Base-by-base conservation (phyloP, 306 rosid genomes). In the Phaseolus lunatus region DNA sequence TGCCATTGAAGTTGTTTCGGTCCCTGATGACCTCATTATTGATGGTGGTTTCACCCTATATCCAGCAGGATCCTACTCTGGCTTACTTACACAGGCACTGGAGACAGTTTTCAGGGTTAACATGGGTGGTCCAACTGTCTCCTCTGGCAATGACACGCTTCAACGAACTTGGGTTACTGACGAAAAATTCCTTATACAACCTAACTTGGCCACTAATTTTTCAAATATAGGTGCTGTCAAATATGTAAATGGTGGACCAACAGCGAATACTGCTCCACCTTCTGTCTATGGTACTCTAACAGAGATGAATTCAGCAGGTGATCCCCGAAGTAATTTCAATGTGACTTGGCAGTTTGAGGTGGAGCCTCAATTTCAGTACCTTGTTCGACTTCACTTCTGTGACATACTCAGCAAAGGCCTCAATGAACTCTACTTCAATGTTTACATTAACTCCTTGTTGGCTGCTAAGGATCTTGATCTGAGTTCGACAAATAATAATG, bases 1-100 rank as follows among this genome's bases (percentile, higher is more conserved):
- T 81, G 99, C 96, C 27, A 88, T 95, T 19, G 98, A 95, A 82
- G 93, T 95, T 78, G 95, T 89, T 79, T 92, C 97, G 1, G 90
- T 89, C 15, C 99, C 99, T 6, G 92, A 89, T 61, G 77, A 58
- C 19, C 85, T 95, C 63, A 92, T 95, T 66, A 22, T n/a, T 0
- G 91, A 90, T 65, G 85, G 82, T 73, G 97, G 87, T 70, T 19
- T 2, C 20, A 20, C 69, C 8, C 23, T 76, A 37, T 78, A 70
- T 49, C 84, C 91, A 19, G 5, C 24, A 5, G 84, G 43, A 37
- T 31, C 20, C 3, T 87, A 85, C 65, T 44, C 80, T 2, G 92
- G 93, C 49, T 62, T 94, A 86, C 53, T 47, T 68, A 45, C 74
- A 24, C 75, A 70, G 61, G 86, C 98, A 27, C 20, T 92, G 22